Evolutionary conservation across 371 early-diverging fungal species (phyloP).

Genomic region (Parasitella parasitica): DNA sequence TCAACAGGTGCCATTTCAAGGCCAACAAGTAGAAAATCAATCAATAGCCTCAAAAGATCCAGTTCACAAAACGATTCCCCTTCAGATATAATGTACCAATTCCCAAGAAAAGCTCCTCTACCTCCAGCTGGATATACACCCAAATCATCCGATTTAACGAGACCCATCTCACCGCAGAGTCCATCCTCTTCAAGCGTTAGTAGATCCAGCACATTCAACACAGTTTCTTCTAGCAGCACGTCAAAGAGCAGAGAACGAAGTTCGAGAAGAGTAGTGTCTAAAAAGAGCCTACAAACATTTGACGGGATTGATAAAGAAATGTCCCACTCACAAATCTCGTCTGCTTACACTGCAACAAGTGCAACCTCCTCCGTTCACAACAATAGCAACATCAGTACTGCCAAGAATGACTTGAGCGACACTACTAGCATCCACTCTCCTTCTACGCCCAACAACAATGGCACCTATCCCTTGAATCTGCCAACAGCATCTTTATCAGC

Average conservation of each 20-base stretch:
- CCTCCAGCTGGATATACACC: constrained; percentile 24
- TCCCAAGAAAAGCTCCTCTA: constrained; percentile 46
- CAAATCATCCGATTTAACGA: constrained; percentile 1
- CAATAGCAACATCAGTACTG: background rate
- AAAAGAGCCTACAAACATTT: constrained; percentile 17
- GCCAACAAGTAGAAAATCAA: constrained; percentile 7
- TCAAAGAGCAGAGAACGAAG: constrained; percentile 18
- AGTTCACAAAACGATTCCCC: constrained; percentile 15
- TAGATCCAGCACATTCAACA: constrained; percentile 48
- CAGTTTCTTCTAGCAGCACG: constrained; percentile 26
- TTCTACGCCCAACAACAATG: background rate
- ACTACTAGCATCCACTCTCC: background rate
- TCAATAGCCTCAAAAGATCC: constrained; percentile 12
- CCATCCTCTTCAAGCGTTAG: constrained; percentile 30
- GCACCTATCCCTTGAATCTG: background rate
- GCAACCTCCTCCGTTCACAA: background rate
- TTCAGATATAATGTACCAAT: constrained; percentile 33
- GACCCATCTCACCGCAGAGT: constrained; percentile 43
- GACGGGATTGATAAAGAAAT: constrained; percentile 12
- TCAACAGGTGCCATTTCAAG: constrained; percentile 21
- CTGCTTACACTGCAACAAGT: background rate
- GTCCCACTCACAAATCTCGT: background rate
- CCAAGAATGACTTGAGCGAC: constrained; percentile 3
- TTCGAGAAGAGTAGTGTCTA: constrained; percentile 13
- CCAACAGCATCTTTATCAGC: constrained; percentile 11